Percentiles rank a stretch among this genome's conserved stretches.
Conservation (phyloP, 2,329 filamentous ascomycete species). For the Hymenoscyphus scutula region DNA sequence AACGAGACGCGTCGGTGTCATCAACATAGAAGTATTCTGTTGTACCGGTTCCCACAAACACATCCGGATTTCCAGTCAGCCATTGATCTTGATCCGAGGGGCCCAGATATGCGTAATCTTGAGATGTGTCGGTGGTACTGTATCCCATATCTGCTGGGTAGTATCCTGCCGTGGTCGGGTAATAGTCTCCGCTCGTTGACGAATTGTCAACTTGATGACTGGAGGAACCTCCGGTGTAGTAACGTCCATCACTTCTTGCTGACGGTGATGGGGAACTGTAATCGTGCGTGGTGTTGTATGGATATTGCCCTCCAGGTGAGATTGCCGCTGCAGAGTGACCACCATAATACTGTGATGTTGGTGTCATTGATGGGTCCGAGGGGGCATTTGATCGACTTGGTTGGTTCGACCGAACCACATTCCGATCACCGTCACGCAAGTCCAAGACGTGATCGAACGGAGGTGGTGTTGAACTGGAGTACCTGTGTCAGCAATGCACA, state of each 20-base stretch:
- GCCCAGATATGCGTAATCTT: constrained; percentile 19
- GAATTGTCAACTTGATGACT: constrained; percentile 13
- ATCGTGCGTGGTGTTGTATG: constrained; percentile 11
- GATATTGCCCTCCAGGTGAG: constrained; percentile 13
- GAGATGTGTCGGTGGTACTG: constrained; percentile 10
- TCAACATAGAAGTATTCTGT: constrained; percentile 24
- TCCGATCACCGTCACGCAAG: constrained; percentile 10
- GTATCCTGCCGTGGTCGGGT: constrained; percentile 14
- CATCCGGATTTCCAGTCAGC: constrained; percentile 21
- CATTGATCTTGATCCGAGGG: constrained; percentile 13
- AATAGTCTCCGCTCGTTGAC: constrained; percentile 12
- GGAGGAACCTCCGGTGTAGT: constrained; percentile 14
- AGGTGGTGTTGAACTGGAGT: constrained; percentile 18
- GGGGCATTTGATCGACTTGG: constrained; percentile 4
- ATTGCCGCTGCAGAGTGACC: constrained; percentile 12
- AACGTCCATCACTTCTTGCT: constrained; percentile 15
- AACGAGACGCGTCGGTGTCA: constrained; percentile 15
- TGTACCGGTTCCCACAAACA: constrained; percentile 21
- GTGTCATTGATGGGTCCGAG: constrained; percentile 15
- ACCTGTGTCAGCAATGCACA: constrained; percentile 13
- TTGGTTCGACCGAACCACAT: constrained; percentile 8
- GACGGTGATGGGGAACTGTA: constrained; percentile 17
- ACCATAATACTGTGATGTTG: constrained; percentile 16
- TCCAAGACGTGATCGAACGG: constrained; percentile 15
- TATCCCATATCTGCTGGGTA: constrained; percentile 20